Base-by-base conservation (phyloP, 2,329 filamentous ascomycete species). In the Arthrobotrys musiformis region DNA sequence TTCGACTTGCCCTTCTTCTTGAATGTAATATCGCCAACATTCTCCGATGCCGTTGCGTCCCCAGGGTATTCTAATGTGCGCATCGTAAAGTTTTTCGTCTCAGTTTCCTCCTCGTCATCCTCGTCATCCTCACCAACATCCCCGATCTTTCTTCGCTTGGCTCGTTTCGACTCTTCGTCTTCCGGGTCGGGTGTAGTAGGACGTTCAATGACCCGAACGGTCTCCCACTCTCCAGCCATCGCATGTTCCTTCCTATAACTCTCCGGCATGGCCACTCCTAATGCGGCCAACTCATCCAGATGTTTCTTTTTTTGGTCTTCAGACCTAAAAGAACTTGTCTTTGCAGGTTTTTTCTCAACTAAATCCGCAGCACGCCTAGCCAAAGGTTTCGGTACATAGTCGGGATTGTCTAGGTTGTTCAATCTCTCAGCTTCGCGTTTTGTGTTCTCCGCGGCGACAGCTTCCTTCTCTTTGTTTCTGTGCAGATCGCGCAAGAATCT, bases 401-500 rank as follows among this genome's bases (percentile, higher is more conserved):
- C 80, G 70, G 66, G 78, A 63, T 76, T 79, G 64, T 62, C 37
- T 79, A 70, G 85, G 33, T 92, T 91, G 83, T 95, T 95, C 54
- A 99, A 86, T 19, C 95, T 87, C 67, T 93, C 93, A 50, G 98
- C 89, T 83, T 99, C 95, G 79, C 90, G 89, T 82, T 91, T 92
- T 1, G 93, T 94, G 37, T 90, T 88, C 70, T 96, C 91, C 82
- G 93, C 92, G 4, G 97, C 92, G 66, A 91, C 89, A 82, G 92
- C 89, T 79, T 94, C 89, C 67, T 89, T 89, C 81, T 97, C 93
- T 83, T 96, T 92, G 69, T 88, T 89, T 80, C 92, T 92, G 85
- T 98, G 94, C 6, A 99, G 88, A 78, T 96, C 92, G 79, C 94
- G 91, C 7, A 99, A 87, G 80, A 94, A 95, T 64, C 94, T 92